Percentiles rank a stretch among this genome's conserved stretches.
Conservation (phyloP, 306 rosid species). For the Vigna hirtella region DNA sequence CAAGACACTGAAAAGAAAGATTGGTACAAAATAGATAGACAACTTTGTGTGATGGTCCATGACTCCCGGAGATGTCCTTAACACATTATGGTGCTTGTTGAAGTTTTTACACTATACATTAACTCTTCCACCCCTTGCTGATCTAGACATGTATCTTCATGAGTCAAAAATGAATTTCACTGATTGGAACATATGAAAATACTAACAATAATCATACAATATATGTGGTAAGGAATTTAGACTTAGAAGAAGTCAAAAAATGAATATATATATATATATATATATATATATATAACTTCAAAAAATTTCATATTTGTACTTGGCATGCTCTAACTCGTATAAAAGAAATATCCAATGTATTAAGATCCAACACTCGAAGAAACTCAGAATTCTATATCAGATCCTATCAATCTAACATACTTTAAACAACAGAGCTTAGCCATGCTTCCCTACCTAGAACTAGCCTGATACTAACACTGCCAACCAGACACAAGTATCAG, state of each 20-base stretch:
- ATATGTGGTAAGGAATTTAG: not conserved
- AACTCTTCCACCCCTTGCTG: slow-evolving; percentile 5
- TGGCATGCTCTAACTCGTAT: too few species aligned
- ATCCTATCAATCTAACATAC: too few species aligned
- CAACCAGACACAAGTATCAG: too few species aligned
- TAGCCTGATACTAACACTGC: too few species aligned
- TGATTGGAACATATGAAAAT: not conserved
- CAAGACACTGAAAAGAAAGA: slow-evolving; percentile 57
- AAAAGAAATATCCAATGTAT: too few species aligned
- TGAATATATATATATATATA: not conserved
- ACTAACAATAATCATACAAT: not conserved
- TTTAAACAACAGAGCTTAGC: too few species aligned
- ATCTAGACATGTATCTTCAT: not conserved
- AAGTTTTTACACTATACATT: slow-evolving; percentile 38
- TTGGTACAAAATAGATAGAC: slow-evolving; percentile 56
- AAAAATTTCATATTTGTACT: not conserved
- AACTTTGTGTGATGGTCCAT: slow-evolving; percentile 61
- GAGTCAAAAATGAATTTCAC: not conserved
- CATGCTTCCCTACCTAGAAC: too few species aligned
- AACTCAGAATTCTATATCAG: too few species aligned
- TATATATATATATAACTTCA: not conserved
- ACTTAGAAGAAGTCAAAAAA: not conserved
- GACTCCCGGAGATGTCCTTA: slow-evolving; percentile 48
- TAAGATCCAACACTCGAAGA: too few species aligned
- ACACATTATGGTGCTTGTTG: slow-evolving; percentile 52